These are phyloP conservation scores for Neurospora sp. DNA, from an alignment of 495 filamentous ascomycete genomes.

Conservation along the genomic window DNA sequence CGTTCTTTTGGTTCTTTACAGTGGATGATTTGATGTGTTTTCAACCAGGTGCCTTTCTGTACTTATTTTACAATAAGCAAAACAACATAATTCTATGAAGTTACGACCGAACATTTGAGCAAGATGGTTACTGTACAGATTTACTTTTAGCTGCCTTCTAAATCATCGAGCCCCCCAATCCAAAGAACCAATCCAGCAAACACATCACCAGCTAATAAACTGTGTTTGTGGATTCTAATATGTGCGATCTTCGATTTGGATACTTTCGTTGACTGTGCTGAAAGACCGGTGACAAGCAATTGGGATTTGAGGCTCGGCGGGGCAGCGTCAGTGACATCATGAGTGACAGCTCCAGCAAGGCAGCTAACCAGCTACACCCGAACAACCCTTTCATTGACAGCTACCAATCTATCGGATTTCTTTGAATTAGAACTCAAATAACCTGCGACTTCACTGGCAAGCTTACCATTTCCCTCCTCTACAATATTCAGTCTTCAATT, in stretches of 20 bases:
- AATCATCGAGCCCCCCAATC: not conserved
- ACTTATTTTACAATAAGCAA: not conserved
- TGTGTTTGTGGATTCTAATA: not conserved
- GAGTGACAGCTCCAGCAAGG: not conserved
- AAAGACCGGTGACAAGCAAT: not conserved
- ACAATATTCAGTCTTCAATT: not conserved
- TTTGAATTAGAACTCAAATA: not conserved
- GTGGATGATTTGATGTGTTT: not conserved
- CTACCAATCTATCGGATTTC: not conserved
- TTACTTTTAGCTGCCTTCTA: not conserved
- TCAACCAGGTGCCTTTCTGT: not conserved
- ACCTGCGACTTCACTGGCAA: not conserved
- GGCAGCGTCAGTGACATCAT: constrained; percentile 7
- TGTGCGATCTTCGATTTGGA: not conserved
- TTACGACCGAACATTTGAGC: not conserved
- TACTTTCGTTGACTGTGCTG: not conserved
- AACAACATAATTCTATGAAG: not conserved
- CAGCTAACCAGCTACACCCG: not conserved
- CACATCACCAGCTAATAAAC: not conserved
- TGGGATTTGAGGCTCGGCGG: not conserved
- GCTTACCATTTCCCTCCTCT: not conserved
- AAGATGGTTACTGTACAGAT: not conserved
- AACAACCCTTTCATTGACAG: not conserved
- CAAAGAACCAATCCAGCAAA: not conserved
- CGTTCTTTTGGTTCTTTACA: not conserved